phyloP scores from a whole-genome alignment of 73 alveolate genomes.

The Symbiodinium pilosum region DNA sequence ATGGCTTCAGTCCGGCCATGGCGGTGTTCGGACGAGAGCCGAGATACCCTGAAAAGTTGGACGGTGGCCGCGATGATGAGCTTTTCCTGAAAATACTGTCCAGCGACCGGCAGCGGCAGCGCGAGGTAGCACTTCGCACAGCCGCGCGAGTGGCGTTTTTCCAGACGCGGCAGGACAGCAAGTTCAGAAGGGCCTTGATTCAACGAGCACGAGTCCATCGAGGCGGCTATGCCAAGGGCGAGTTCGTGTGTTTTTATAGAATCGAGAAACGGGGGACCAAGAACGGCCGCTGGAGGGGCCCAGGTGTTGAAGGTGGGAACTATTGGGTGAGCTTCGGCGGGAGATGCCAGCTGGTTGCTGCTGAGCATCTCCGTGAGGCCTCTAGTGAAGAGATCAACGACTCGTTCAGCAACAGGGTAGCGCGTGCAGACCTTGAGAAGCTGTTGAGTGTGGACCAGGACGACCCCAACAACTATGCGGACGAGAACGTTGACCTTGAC shows the following conservation, averaged over 20 bases:
- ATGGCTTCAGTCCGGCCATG: too few relatives aligned
- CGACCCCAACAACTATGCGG: too few relatives aligned
- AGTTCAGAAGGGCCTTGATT: background rate
- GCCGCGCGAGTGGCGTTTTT: background rate
- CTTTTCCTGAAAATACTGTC: too few relatives aligned
- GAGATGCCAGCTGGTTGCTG: background rate
- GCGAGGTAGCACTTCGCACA: background rate
- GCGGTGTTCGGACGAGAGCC: too few relatives aligned
- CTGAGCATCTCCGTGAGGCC: background rate
- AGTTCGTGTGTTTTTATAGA: background rate
- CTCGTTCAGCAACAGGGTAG: background rate
- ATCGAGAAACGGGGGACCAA: background rate
- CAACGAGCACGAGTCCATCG: background rate
- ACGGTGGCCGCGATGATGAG: too few relatives aligned
- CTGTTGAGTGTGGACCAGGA: background rate
- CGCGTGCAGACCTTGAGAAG: background rate
- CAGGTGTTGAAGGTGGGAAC: background rate
- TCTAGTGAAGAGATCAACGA: background rate
- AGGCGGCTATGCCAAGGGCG: background rate
- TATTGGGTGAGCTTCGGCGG: background rate
- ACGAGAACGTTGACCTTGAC: too few relatives aligned
- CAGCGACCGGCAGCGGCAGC: too few relatives aligned
- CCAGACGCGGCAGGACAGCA: background rate
- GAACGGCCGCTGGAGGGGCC: background rate
- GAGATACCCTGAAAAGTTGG: too few relatives aligned